Evolutionary conservation across 2,329 filamentous ascomycete species (phyloP), one percentile per base, ranked within the genome.

Genomic region (Monilinia polystroma): DNA sequence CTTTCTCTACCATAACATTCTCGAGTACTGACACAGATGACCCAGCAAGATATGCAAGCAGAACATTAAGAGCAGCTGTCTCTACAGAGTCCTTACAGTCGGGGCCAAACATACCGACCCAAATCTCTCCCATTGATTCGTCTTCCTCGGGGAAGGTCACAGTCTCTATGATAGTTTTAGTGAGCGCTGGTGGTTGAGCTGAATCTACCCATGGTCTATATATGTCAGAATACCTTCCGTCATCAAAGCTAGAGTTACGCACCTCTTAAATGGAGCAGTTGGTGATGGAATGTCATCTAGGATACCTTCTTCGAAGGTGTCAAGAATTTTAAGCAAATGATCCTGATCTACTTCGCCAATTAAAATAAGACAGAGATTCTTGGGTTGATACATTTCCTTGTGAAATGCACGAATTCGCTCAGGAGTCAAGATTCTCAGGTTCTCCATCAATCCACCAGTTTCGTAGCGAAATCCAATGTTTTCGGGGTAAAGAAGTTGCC

Each of bases 91-190:
- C 88, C 64, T 85, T 90, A 77, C 90, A 93, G 72, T 89, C 84
- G 0, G 95, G 95, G 0, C 95, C 95, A 66, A 98, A 87, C 79
- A 96, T 97, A 1, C 86, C 90, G 26, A 97, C 87, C 59, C 92
- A 81, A 60, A 98, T 87, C 76, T 98, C 94, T 49, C 95, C 95
- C 66, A 89, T 91, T 0, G 92, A 94, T 76, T 99, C 95, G 72
- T 99, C 95, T 74, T 97, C 94, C 76, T 99, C 95, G 0, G 95
- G 95, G 73, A 99, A 99, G 70, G 96, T 89, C 38, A 96, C 89
- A 0, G 84, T 92, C 71, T 94, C 87, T 16, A 96, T 79, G 14
- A 88, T 82, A 0, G 91, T 92, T 76, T 91, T 83, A 41, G 85
- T 84, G 38, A 99, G 81, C 0, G 86, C 79, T 2, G 91, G 89